Conservation (phyloP, 2,329 filamentous ascomycete genomes). For the Colletotrichum sp. region DNA sequence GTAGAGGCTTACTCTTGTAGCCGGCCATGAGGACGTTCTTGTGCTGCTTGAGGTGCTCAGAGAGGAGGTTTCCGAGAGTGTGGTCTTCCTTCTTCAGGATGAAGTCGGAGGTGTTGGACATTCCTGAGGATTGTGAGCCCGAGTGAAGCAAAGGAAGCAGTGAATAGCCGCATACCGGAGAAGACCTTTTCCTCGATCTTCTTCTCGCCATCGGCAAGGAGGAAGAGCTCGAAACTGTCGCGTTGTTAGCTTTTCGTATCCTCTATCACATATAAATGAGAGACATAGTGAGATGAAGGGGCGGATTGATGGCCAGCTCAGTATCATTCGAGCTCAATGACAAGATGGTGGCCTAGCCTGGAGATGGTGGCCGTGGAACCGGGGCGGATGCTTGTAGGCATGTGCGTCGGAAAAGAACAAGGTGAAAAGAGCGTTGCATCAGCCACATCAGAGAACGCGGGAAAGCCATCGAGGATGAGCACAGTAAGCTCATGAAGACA, state of each 20-base stretch:
- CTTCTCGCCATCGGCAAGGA: constrained; percentile 87
- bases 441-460: background rate
- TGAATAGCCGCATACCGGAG: constrained; percentile 70
- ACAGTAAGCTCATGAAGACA: background rate
- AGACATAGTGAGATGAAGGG: background rate
- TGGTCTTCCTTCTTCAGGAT: constrained; percentile 97
- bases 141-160: background rate
- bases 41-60: constrained; percentile 83
- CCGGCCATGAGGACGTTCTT: constrained; percentile 87
- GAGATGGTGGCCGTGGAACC: background rate
- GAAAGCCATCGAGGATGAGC: background rate
- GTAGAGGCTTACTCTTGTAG: constrained; percentile 73
- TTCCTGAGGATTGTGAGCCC: constrained; percentile 59
- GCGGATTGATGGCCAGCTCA: background rate
- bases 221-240: constrained; percentile 87
- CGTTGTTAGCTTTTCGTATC: background rate
- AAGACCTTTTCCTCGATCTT: constrained; percentile 90
- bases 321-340: background rate
- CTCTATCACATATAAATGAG: background rate
- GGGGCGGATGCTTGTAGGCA: background rate
- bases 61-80: constrained; percentile 89
- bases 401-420: background rate
- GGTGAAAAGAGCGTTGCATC: background rate
- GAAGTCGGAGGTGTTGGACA: constrained; percentile 95
- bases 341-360: background rate